Evolutionary conservation across 805 yeast species (phyloP).

Genomic region (Candida bentonensis): DNA sequence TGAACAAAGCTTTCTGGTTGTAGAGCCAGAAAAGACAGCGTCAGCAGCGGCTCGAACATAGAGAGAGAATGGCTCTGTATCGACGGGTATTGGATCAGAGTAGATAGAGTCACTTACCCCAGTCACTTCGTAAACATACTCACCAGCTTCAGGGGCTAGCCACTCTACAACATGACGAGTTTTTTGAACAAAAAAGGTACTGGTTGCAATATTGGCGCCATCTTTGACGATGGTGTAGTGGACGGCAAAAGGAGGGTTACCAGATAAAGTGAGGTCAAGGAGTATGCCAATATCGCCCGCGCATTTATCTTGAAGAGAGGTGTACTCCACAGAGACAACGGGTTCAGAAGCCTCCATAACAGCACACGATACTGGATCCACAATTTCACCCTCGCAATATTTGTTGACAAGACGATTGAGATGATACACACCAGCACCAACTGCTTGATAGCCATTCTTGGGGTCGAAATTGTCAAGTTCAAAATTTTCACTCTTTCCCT

Average conservation of each 20-base stretch:
- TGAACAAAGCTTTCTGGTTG: conserved; percentile 28
- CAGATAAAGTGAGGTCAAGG: conserved; percentile 53
- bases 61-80: conserved; percentile 15
- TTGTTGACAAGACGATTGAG: conserved; percentile 41
- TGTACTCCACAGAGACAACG: conserved; percentile 27
- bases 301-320: conserved; percentile 68
- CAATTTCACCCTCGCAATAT: conserved; percentile 52
- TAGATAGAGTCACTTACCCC: conserved; percentile 53
- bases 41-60: conserved; percentile 24
- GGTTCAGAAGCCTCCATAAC: conserved; percentile 50
- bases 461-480: neutral
- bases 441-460: neutral
- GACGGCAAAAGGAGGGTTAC: conserved; percentile 71
- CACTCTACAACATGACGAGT: conserved; percentile 47
- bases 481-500: neutral
- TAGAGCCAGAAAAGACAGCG: conserved; percentile 21
- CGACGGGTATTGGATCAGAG: conserved; percentile 16
- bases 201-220: conserved; percentile 17
- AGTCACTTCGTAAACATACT: conserved; percentile 59
- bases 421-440: conserved; percentile 51
- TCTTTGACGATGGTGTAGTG: conserved; percentile 38
- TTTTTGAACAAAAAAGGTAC: conserved; percentile 17
- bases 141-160: conserved; percentile 71
- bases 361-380: conserved; percentile 38
- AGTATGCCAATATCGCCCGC: conserved; percentile 82